Evolutionary conservation across 2,329 filamentous ascomycete species (phyloP).

Genomic region (Trichoderma gracile): DNA sequence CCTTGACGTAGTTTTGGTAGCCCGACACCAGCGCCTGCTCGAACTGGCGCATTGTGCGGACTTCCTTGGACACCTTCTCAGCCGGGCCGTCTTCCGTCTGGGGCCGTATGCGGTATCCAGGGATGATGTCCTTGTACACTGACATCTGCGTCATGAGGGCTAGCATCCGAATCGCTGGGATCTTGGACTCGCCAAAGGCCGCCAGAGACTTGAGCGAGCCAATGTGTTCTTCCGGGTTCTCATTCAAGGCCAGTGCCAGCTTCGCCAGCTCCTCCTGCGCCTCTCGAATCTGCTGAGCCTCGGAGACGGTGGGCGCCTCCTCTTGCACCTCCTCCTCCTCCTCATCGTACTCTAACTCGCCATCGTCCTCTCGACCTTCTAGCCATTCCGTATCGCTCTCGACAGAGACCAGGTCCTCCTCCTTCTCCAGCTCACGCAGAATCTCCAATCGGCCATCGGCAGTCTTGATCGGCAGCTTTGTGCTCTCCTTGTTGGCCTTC

Average conservation of each 20-base stretch:
- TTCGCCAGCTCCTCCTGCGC: slow-evolving; percentile 92
- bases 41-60: slow-evolving; percentile 76
- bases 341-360: slow-evolving; percentile 45
- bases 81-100: slow-evolving; percentile 71
- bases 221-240: slow-evolving; percentile 89
- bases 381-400: slow-evolving; percentile 66
- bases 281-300: slow-evolving; percentile 76
- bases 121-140: slow-evolving; percentile 94
- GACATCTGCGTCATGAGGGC: slow-evolving; percentile 83
- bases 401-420: slow-evolving; percentile 57
- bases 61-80: slow-evolving; percentile 88
- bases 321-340: slow-evolving; percentile 45
- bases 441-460: slow-evolving; percentile 71
- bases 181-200: slow-evolving; percentile 68
- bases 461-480: slow-evolving; percentile 82
- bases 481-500: slow-evolving; percentile 70
- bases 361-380: slow-evolving; percentile 54
- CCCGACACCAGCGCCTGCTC: slow-evolving; percentile 84
- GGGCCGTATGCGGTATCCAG: slow-evolving; percentile 90
- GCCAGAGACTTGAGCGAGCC: slow-evolving; percentile 76
- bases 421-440: slow-evolving; percentile 56
- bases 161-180: slow-evolving; percentile 78
- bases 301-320: slow-evolving; percentile 65
- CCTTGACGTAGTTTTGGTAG: slow-evolving; percentile 82
- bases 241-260: slow-evolving; percentile 77